phyloP scores from a whole-genome alignment of 495 filamentous ascomycete species.

The Penicillium cosmopolitanum region DNA sequence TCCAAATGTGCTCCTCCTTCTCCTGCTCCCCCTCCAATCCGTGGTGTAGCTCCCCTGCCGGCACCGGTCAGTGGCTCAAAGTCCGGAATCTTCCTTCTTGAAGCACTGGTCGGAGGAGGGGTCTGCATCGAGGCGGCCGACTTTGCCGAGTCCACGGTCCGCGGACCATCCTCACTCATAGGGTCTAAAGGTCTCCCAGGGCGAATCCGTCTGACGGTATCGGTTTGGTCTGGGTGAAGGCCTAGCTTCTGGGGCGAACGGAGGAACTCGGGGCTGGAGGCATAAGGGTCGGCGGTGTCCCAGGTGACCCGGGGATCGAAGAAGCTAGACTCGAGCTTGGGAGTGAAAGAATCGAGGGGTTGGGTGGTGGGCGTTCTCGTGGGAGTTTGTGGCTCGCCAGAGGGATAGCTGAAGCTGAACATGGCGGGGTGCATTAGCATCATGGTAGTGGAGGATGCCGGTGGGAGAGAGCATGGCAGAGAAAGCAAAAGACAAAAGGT shows the following conservation, averaged over 20 bases:
- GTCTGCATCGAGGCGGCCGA: constrained; percentile 67
- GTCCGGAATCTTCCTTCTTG: constrained; percentile 46
- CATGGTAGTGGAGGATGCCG: constrained; percentile 15
- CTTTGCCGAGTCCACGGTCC: constrained; percentile 45
- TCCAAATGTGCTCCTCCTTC: constrained; percentile 36
- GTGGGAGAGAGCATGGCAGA: constrained; percentile 1
- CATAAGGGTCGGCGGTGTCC: constrained; percentile 57
- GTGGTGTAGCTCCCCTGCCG: constrained; percentile 31
- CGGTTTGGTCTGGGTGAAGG: constrained; percentile 42
- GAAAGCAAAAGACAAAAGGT: not conserved
- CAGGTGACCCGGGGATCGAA: constrained; percentile 56
- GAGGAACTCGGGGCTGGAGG: constrained; percentile 56
- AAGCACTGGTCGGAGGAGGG: constrained; percentile 66
- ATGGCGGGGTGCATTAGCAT: constrained; percentile 44
- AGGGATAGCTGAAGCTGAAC: constrained; percentile 75
- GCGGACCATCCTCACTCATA: constrained; percentile 39
- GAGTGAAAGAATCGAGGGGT: constrained; percentile 68
- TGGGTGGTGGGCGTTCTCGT: constrained; percentile 72
- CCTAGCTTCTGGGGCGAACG: constrained; percentile 53
- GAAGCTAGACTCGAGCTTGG: constrained; percentile 60
- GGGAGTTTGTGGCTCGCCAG: constrained; percentile 77
- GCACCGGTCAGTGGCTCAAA: constrained; percentile 32
- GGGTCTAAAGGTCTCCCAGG: constrained; percentile 43
- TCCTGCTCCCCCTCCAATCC: constrained; percentile 6
- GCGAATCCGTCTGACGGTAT: constrained; percentile 46